phyloP scores from a whole-genome alignment of 2,329 filamentous ascomycete species.

The Albifimbria verrucaria region DNA sequence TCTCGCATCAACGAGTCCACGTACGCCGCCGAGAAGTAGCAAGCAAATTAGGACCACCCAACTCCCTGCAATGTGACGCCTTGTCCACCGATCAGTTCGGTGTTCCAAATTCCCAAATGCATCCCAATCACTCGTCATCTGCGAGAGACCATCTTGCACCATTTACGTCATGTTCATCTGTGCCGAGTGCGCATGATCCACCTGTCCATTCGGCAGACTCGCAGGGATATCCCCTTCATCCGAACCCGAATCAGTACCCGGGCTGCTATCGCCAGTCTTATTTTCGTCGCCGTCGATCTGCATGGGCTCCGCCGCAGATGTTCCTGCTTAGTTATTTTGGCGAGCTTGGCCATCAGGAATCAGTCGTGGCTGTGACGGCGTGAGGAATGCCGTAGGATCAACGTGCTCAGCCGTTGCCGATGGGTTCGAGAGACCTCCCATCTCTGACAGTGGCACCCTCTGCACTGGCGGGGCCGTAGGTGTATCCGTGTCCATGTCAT shows the following conservation, averaged over 20 bases:
- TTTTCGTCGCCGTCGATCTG: conserved; percentile 18
- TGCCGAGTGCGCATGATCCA: neutral
- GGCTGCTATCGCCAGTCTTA: no score
- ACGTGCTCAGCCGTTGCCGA: conserved; percentile 31
- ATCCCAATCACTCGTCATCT: no score
- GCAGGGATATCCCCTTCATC: conserved; percentile 28
- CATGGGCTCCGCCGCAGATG: conserved; percentile 20
- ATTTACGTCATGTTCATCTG: no score
- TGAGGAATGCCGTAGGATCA: conserved; percentile 29
- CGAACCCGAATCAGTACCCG: conserved; percentile 14
- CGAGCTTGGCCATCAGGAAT: conserved; percentile 3
- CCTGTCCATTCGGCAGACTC: no score
- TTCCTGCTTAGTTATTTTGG: conserved; percentile 1
- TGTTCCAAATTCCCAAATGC: neutral
- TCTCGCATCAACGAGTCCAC: no score
- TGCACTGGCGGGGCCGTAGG: conserved; percentile 13
- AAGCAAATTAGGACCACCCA: no score
- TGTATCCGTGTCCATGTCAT: neutral
- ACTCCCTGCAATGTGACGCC: no score
- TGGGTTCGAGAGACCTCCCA: conserved; percentile 31
- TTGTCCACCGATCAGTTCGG: no score
- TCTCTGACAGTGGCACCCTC: conserved; percentile 26
- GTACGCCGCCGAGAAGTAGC: no score
- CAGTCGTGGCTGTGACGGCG: conserved; percentile 17
- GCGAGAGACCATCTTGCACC: no score